Percentiles rank a stretch among this genome's conserved stretches.
phyloP scores from a whole-genome alignment of 768 basidiomycete species.

The Boletus eberwhitei region DNA sequence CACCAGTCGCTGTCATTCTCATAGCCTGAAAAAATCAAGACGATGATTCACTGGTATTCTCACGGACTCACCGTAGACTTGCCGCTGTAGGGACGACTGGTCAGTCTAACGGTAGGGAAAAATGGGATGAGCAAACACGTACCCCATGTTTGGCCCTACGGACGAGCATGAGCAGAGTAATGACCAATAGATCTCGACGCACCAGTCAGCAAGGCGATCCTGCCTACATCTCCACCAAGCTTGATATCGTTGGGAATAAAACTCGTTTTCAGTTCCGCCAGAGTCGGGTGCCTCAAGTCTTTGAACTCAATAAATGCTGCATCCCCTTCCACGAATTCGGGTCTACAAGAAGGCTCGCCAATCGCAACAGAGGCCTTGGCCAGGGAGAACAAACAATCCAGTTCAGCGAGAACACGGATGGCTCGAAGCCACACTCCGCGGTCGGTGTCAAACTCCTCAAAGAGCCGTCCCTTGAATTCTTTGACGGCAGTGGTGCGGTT shows the following conservation, averaged over 20 bases:
- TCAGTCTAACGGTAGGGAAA: not conserved
- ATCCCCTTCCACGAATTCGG: conserved; percentile 79
- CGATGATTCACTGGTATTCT: not conserved
- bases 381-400: conserved; percentile 93
- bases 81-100: conserved; percentile 42
- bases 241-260: conserved; percentile 95
- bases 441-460: conserved; percentile 77
- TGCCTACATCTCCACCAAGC: conserved; percentile 71
- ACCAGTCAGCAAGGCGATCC: conserved; percentile 87
- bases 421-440: conserved; percentile 79
- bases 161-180: not conserved
- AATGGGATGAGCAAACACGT: conserved; percentile 28
- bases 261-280: conserved; percentile 61
- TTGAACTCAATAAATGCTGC: conserved; percentile 83
- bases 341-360: conserved; percentile 92
- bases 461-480: conserved; percentile 77
- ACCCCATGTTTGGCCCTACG: conserved; percentile 86
- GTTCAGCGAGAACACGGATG: conserved; percentile 82
- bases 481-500: conserved; percentile 77
- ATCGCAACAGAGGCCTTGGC: conserved; percentile 87
- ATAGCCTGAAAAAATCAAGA: conserved; percentile 49
- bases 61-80: conserved; percentile 61
- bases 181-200: conserved; percentile 20
- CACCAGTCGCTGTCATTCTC: conserved; percentile 94
- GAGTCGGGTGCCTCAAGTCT: conserved; percentile 84